phyloP scores from a whole-genome alignment of 2,329 filamentous ascomycete genomes.

The Ceratocystiopsis brevicomis region DNA sequence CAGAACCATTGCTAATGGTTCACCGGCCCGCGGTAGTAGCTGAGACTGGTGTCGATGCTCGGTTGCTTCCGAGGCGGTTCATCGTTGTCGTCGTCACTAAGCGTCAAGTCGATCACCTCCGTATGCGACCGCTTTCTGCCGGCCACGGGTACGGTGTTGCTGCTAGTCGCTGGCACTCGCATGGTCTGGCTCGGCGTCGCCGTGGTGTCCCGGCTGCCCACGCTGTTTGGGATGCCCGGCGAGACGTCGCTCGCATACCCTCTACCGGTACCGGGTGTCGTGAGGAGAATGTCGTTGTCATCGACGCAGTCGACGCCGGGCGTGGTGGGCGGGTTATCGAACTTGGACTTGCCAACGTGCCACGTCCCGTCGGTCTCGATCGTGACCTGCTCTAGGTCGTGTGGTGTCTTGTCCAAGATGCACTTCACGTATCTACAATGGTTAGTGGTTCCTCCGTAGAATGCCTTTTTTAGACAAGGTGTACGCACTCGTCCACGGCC shows the following conservation, averaged over 20 bases:
- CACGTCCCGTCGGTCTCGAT: conserved; percentile 78
- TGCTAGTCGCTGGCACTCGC: conserved; percentile 24
- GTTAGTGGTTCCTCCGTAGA: no score
- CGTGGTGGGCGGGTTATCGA: conserved; percentile 7
- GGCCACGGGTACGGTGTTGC: conserved; percentile 12
- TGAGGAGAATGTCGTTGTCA: conserved; percentile 9
- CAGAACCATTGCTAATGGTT: no score
- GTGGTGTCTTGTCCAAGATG: conserved; percentile 57
- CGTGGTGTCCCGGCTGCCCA: conserved; percentile 2
- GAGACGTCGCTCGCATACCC: no score
- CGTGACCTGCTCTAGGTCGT: conserved; percentile 62
- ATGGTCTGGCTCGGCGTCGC: conserved; percentile 1
- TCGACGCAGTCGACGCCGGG: conserved; percentile 15
- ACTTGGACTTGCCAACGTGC: conserved; percentile 18
- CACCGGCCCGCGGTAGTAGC: no score
- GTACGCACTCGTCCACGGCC: conserved; percentile 53
- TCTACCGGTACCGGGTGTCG: no score
- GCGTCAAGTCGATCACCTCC: conserved; percentile 40
- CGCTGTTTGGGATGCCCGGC: no score
- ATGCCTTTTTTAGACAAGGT: no score
- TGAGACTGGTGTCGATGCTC: no score
- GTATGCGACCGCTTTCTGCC: no score
- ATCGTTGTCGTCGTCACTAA: conserved; percentile 33
- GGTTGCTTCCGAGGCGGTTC: conserved; percentile 21
- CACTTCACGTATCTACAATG: conserved; percentile 50